A percentile compares a stretch with the other conserved stretches of the same genome.
These are phyloP conservation scores for Malus domestica DNA, from an alignment of 306 rosid genomes.

Conservation along the genomic window DNA sequence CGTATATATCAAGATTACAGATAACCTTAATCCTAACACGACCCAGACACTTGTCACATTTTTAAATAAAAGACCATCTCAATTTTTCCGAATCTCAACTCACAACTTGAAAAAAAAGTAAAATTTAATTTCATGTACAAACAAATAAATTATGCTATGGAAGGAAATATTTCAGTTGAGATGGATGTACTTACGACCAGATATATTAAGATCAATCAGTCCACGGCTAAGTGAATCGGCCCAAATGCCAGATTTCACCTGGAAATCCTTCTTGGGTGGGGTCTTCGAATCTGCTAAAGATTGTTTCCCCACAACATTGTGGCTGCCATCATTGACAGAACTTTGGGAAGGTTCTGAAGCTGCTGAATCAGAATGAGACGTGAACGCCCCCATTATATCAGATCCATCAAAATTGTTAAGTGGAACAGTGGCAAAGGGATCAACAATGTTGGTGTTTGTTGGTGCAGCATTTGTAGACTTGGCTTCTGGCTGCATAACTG, in stretches of 20 bases:
- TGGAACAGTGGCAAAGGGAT: constrained; percentile 91
- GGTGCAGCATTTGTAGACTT: constrained; percentile 43
- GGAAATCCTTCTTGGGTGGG: constrained; percentile 59
- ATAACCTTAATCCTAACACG: not conserved
- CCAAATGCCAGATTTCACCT: constrained; percentile 95
- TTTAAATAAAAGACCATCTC: not conserved
- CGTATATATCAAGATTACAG: not conserved
- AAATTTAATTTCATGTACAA: not conserved
- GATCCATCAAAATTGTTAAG: constrained; percentile 76
- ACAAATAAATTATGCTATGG: not conserved
- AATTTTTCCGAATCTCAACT: not conserved
- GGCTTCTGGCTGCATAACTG: constrained; percentile 49
- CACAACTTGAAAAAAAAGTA: not conserved
- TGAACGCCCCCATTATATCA: constrained; percentile 64
- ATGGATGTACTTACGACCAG: constrained; percentile 69
- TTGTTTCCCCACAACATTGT: constrained; percentile 31
- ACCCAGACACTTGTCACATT: not conserved
- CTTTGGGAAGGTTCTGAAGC: constrained; percentile 49
- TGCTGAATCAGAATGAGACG: constrained; percentile 55
- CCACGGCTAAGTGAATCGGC: constrained; percentile 98
- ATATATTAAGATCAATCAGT: constrained; percentile 90
- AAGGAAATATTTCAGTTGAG: constrained; percentile 8
- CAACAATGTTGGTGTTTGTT: constrained; percentile 37
- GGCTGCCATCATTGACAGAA: constrained; percentile 31
- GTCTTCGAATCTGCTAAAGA: constrained; percentile 31